Percentiles rank a stretch among this genome's conserved stretches.
Conservation (phyloP, 2,329 filamentous ascomycete species). For the Botrytis squamosa region DNA sequence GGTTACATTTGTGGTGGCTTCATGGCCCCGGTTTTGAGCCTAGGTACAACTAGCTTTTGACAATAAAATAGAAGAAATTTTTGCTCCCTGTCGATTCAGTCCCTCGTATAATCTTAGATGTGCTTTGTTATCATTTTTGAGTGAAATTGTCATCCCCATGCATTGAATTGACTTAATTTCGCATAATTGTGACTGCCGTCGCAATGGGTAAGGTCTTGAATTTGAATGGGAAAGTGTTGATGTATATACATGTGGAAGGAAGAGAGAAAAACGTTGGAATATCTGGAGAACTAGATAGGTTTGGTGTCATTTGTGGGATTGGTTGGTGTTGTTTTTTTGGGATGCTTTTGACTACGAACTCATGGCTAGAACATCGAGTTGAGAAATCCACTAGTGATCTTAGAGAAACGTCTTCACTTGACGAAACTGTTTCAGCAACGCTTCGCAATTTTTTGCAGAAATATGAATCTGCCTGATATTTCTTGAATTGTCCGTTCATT, state of each 20-base stretch:
- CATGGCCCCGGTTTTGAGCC: slow-evolving; percentile 22
- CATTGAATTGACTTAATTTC: not conserved
- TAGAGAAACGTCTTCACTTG: not conserved
- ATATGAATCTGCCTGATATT: not conserved
- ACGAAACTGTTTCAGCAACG: not conserved
- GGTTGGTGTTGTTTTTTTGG: not conserved
- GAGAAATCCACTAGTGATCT: not conserved
- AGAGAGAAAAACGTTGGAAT: no score
- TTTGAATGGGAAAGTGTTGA: not conserved
- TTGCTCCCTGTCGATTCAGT: not conserved
- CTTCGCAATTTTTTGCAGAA: no score
- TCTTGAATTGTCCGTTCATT: not conserved
- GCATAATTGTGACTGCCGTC: not conserved
- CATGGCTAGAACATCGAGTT: not conserved
- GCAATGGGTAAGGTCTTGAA: not conserved
- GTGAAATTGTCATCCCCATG: not conserved
- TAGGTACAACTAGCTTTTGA: slow-evolving; percentile 19
- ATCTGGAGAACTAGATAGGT: not conserved
- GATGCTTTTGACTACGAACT: no score
- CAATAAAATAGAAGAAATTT: slow-evolving; percentile 9
- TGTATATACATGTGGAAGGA: not conserved
- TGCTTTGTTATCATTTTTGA: not conserved
- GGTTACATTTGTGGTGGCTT: slow-evolving; percentile 18
- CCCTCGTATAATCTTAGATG: no score
- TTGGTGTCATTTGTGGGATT: not conserved